phyloP scores from a whole-genome alignment of 176 grass and related monocot species.

The Musa itinerans region DNA sequence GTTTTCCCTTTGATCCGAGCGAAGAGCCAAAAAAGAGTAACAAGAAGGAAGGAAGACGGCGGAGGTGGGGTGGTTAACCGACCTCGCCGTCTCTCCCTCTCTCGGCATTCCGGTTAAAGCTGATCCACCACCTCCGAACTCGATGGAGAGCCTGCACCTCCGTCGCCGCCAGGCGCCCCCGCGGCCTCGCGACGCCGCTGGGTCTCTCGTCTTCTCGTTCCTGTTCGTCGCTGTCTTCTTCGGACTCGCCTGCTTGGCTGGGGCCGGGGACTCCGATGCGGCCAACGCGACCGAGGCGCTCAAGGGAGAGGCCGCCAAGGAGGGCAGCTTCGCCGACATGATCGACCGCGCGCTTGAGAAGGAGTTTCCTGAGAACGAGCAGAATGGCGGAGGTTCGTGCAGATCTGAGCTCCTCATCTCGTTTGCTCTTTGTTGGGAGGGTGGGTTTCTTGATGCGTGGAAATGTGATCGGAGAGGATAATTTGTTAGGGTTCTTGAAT shows the following conservation, averaged over 20 bases:
- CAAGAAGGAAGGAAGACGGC: background rate
- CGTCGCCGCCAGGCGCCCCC: background rate
- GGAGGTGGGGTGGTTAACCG: background rate
- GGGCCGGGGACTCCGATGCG: background rate
- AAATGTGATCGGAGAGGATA: background rate
- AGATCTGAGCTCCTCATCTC: constrained; percentile 23
- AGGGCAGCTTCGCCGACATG: constrained; percentile 82
- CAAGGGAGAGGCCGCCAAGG: constrained; percentile 21
- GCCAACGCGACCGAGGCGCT: constrained; percentile 5
- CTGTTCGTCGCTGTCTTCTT: background rate
- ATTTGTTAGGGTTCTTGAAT: background rate
- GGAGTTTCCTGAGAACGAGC: constrained; percentile 91
- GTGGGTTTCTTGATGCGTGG: background rate
- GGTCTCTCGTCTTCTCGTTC: background rate
- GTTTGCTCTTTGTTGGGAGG: background rate
- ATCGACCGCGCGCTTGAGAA: constrained; percentile 98
- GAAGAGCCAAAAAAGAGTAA: background rate
- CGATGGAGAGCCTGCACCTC: background rate
- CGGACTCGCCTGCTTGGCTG: background rate
- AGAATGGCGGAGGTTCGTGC: constrained; percentile 82
- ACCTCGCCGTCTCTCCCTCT: background rate
- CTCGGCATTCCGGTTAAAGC: background rate
- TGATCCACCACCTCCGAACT: background rate
- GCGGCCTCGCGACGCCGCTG: background rate
- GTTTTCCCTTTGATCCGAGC: background rate